Evolutionary conservation across 805 yeast species (phyloP), one percentile per base, ranked within the genome.

Genomic region (Candida maltosa): DNA sequence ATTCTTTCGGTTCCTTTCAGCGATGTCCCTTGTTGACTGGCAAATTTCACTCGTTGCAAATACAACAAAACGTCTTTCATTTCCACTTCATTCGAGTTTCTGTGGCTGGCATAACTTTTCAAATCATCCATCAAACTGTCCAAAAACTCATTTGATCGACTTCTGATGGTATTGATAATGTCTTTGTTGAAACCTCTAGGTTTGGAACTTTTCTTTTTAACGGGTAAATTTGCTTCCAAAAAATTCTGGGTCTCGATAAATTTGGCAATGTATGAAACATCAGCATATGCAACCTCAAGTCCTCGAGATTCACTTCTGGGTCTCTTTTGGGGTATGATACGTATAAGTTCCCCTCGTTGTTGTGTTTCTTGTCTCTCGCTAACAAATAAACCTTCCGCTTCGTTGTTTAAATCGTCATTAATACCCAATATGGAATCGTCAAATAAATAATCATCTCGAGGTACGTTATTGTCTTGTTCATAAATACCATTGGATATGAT

Each of bases 31-130:
- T 45, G 15, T 34, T 33, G 8, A 14, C 43, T 37, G 6, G 31
- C 46, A 26, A 60, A 51, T 16, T 52, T 54, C 15, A 63, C 46
- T 22, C 70, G 41, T 28, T 60, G 56, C 32, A 65, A 38, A 28
- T 48, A 59, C 21, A 66, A 46, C n/a, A 65, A 35, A 1, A 61
- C 63, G 43, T 66, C 73, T 14, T 47, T 49, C 29, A 65, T 47
- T 29, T 47, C 46, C n/a, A 66, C 59, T 9, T 40, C 47, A 12
- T 56, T 45, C 25, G 37, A 37, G 4, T 49, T 38, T 30, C 60
- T 35, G 42, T 66, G 73, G 6, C 38, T 39, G 11, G 69, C 63
- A 44, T 61, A 66, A 3, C 65, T 65, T 23, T 49, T 51, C 34
- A 66, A 46, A 37, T 65, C 70, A 3, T 34, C 23, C 43, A 62